A percentile compares a stretch with the other conserved stretches of the same genome.
Evolutionary conservation across 192 early-diverging fungal genomes (phyloP).

Genomic region (Pilaira anomala): DNA sequence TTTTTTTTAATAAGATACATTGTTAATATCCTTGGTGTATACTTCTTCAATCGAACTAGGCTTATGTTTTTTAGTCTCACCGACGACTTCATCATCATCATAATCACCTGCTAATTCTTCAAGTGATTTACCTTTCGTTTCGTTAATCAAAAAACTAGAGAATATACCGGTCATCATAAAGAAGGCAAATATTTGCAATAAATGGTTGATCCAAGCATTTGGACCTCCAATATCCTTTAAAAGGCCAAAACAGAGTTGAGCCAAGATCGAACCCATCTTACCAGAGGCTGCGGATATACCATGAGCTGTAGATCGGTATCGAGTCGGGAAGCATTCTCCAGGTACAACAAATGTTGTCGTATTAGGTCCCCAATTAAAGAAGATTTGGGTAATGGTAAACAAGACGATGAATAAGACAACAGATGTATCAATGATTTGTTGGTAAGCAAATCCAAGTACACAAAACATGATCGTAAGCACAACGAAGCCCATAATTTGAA

Average conservation of each 20-base stretch:
- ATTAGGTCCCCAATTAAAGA: slow-evolving; percentile 98
- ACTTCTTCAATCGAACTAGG: too few species aligned
- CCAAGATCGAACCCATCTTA: slow-evolving; percentile 76
- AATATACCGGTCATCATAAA: slow-evolving; percentile 74
- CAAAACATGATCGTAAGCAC: slow-evolving; percentile 74
- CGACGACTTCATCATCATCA: not conserved
- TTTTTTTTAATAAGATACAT: not conserved
- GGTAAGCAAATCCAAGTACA: slow-evolving; percentile 69
- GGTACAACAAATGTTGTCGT: slow-evolving; percentile 85
- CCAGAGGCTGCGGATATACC: slow-evolving; percentile 80
- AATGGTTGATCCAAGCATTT: slow-evolving; percentile 55
- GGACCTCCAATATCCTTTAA: slow-evolving; percentile 71
- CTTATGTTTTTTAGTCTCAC: not conserved
- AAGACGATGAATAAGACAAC: slow-evolving; percentile 58
- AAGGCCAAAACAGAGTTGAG: slow-evolving; percentile 66
- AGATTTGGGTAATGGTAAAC: slow-evolving; percentile 66
- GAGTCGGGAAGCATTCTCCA: slow-evolving; percentile 80
- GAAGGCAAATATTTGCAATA: slow-evolving; percentile 70
- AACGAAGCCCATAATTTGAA: slow-evolving; percentile 88
- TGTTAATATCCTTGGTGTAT: too few species aligned
- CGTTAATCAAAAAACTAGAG: slow-evolving; percentile 64
- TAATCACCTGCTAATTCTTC: slow-evolving; percentile 64
- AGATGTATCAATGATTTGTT: slow-evolving; percentile 59
- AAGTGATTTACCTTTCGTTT: slow-evolving; percentile 74
- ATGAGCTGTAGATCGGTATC: slow-evolving; percentile 76